Evolutionary conservation across 2,329 filamentous ascomycete genomes (phyloP), one percentile per base, ranked within the genome.

Genomic region (Aspergillus japonicus): DNA sequence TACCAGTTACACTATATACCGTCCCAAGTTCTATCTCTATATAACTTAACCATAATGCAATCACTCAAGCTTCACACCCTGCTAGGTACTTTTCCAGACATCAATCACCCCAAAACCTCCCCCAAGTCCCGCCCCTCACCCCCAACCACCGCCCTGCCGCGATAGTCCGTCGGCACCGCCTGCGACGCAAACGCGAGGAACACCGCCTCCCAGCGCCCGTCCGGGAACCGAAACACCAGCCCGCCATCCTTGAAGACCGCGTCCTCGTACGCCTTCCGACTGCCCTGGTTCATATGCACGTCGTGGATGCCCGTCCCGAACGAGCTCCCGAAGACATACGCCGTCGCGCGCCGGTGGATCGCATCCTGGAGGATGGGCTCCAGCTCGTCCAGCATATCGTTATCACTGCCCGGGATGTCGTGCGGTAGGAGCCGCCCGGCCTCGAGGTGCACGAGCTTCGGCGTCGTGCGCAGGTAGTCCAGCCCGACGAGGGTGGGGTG

Each of bases 341-440:
- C 31, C 10, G 58, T 44, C 24, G 64, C 61, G 1, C 62, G 26
- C 2, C 62, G n/a, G 3, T 56, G 48, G 16, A 67, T 51, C 1
- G 62, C 59, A 4, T 58, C 26, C 14, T 61, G 16, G 10, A 67
- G 12, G 16, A 58, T 51, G 23, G 65, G 65, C 19, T 55, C 57
- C 1, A 67, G 31, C 1, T 63, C 55, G n/a, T 67, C 62, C 6
- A 66, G 50, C 69, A 83, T 50, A 73, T 78, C 66, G 81, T 58
- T 68, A 24, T 65, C 57, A 0, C 55, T 60, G 1, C 67, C 67
- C 8, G 57, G 49, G 26, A 63, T 53, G 21, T 66, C 62, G 54
- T 66, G 67, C 1, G 65, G 65, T 5, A 70, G 54, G 14, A 68
- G 55, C 8, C 62, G 52, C 12, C 65, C 64, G 24, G 44, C 51